phyloP scores from a whole-genome alignment of 2,329 filamentous ascomycete genomes.

The Trichoderma guizhouense region DNA sequence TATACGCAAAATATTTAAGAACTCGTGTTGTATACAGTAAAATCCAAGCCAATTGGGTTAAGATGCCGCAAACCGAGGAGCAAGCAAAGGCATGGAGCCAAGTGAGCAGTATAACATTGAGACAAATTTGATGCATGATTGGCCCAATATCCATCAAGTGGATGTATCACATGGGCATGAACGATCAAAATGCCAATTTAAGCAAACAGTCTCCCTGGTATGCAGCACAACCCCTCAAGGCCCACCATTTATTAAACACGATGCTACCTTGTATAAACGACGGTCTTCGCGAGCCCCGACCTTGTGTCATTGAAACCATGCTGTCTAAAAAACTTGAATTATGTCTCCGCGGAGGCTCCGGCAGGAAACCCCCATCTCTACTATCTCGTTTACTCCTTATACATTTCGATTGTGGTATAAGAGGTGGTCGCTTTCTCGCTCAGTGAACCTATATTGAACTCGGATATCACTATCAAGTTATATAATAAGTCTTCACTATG shows the following conservation, averaged over 20 bases:
- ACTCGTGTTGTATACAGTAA: neutral
- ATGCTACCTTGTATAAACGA: neutral
- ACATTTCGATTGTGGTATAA: neutral
- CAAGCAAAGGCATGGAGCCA: conserved; percentile 26
- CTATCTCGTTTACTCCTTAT: neutral
- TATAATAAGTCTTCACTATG: neutral
- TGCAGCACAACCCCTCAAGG: conserved; percentile 40
- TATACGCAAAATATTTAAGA: neutral
- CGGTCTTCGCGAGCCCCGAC: neutral
- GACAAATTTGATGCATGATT: neutral
- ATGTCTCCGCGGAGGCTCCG: neutral
- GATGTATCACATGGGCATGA: neutral
- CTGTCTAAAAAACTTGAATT: neutral
- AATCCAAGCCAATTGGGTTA: neutral
- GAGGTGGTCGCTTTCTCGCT: neutral
- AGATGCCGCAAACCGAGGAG: neutral
- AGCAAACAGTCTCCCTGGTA: neutral
- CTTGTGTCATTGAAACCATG: neutral
- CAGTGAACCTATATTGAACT: neutral
- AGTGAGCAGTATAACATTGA: conserved; percentile 22
- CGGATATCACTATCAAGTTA: neutral
- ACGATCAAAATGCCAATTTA: neutral
- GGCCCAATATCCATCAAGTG: neutral
- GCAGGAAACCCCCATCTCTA: neutral
- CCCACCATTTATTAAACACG: conserved; percentile 31